Evolutionary conservation across 2,329 filamentous ascomycete genomes (phyloP).

Genomic region (Fusarium sp.): DNA sequence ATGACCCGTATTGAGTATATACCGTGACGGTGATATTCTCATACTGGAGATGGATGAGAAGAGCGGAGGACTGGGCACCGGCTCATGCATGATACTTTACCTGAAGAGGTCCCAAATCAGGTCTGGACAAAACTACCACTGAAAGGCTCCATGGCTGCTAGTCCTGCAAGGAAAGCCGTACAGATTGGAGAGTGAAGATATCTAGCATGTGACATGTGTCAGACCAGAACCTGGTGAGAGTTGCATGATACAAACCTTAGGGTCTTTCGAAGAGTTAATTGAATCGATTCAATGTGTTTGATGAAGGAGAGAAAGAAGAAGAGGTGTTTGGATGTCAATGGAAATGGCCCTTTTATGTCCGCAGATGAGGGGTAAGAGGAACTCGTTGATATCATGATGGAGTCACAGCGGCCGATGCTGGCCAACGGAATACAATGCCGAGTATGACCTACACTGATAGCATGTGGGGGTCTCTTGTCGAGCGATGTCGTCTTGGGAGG

Average conservation of each 20-base stretch:
- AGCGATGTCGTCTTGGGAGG: conserved; percentile 1
- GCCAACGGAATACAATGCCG: conserved; percentile 38
- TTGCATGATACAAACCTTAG: conserved; percentile 40
- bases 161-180: conserved; percentile 42
- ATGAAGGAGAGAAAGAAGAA: conserved; percentile 7
- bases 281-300: conserved; percentile 12
- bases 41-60: neutral
- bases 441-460: conserved; percentile 16
- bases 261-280: neutral
- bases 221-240: conserved; percentile 20
- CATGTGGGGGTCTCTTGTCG: conserved; percentile 18
- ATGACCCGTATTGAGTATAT: neutral
- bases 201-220: conserved; percentile 44
- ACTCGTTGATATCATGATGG: conserved; percentile 39
- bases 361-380: conserved; percentile 46
- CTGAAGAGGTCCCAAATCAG: conserved; percentile 54
- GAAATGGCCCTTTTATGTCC: conserved; percentile 38
- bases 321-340: neutral
- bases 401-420: conserved; percentile 22
- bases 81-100: conserved; percentile 70
- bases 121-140: conserved; percentile 54
- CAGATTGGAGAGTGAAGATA: conserved; percentile 40
- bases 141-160: conserved; percentile 53
- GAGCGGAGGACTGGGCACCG: conserved; percentile 62
- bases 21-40: neutral